A percentile compares a stretch with the other conserved stretches of the same genome.
Conservation (phyloP, 2,329 filamentous ascomycete genomes). For the Pestalotiopsis sp. region DNA sequence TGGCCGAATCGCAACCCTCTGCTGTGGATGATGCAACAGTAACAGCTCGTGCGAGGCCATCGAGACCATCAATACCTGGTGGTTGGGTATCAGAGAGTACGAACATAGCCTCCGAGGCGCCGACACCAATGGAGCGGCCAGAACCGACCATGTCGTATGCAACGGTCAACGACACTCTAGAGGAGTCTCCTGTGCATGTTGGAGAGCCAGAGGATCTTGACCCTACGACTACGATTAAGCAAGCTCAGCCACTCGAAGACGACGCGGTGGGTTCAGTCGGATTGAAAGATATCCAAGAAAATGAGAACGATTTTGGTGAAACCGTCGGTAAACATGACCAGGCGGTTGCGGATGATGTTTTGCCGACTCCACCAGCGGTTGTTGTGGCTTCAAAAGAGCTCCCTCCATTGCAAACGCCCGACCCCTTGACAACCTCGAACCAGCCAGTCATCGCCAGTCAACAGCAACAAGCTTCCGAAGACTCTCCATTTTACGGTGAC, state of each 20-base stretch:
- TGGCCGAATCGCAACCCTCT: not conserved
- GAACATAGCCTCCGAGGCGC: slow-evolving; percentile 19
- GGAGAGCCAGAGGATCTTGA: slow-evolving; percentile 21
- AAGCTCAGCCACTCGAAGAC: slow-evolving; percentile 19
- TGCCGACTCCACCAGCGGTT: slow-evolving; percentile 19
- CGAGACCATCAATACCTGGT: slow-evolving; percentile 29
- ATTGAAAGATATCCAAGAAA: slow-evolving; percentile 9
- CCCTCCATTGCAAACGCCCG: slow-evolving; percentile 25
- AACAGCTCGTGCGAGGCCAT: not conserved
- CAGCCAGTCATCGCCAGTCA: slow-evolving; percentile 3
- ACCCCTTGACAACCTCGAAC: slow-evolving; percentile 13
- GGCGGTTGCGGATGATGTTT: slow-evolving; percentile 21
- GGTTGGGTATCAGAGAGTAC: slow-evolving; percentile 31
- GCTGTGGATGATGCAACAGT: not conserved
- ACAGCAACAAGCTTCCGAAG: slow-evolving; percentile 10
- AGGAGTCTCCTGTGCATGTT: slow-evolving; percentile 17
- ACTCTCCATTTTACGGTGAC: slow-evolving; percentile 9
- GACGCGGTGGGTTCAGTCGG: slow-evolving; percentile 11
- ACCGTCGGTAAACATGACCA: slow-evolving; percentile 24
- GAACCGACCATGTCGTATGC: slow-evolving; percentile 15
- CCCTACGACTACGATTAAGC: slow-evolving; percentile 21
- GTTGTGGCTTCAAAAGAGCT: slow-evolving; percentile 22
- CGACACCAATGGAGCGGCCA: slow-evolving; percentile 23
- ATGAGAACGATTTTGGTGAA: slow-evolving; percentile 15
- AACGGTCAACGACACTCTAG: slow-evolving; percentile 14